Percentiles rank a stretch among this genome's conserved stretches.
These are phyloP conservation scores for Parmelia sp. DNA, from an alignment of 495 filamentous ascomycete species.

Conservation along the genomic window DNA sequence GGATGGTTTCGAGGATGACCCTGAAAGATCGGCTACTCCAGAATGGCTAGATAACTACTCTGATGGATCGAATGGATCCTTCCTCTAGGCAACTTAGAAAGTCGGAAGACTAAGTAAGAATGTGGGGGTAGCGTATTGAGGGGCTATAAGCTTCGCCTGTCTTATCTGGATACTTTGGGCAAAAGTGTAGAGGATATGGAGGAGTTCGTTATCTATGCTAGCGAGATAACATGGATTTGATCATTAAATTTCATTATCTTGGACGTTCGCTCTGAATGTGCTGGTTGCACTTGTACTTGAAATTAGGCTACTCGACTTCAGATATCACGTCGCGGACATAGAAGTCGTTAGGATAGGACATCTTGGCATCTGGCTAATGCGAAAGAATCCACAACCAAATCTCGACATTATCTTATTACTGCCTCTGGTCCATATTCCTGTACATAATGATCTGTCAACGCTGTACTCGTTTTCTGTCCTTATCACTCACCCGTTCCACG, in stretches of 20 bases:
- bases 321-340: not conserved
- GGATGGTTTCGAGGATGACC: not conserved
- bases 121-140: too few species aligned
- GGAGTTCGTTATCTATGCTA: not conserved
- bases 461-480: slow-evolving; percentile 40
- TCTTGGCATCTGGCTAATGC: not conserved
- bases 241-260: not conserved
- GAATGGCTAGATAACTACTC: too few species aligned
- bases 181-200: too few species aligned
- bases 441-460: slow-evolving; percentile 44
- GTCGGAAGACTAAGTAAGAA: too few species aligned
- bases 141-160: too few species aligned
- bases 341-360: not conserved
- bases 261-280: not conserved
- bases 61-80: too few species aligned
- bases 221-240: not conserved
- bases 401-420: not conserved
- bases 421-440: not conserved
- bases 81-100: too few species aligned
- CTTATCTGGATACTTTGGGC: too few species aligned
- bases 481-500: slow-evolving; percentile 31
- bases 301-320: not conserved
- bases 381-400: not conserved
- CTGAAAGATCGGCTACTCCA: not conserved
- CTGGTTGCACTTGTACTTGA: too few species aligned